A percentile compares a stretch with the other conserved stretches of the same genome.
Evolutionary conservation across 371 early-diverging fungal species (phyloP).

Genomic region (Rhizopus sp.): DNA sequence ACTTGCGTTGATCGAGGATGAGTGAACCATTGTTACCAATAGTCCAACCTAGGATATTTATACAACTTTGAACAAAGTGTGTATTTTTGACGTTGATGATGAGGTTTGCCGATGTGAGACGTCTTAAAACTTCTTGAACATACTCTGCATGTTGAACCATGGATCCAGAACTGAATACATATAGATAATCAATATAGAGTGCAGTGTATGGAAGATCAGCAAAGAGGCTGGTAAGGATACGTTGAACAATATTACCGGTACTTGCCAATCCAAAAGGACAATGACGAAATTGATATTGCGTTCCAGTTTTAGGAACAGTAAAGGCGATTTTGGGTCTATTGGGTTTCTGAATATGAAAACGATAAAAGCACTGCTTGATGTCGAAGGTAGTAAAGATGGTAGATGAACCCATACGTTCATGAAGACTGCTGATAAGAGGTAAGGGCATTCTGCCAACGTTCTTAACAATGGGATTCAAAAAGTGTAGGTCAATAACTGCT

Average conservation of each 20-base stretch:
- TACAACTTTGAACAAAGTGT: constrained; percentile 6
- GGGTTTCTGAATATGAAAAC: background rate
- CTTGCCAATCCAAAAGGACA: constrained; percentile 1
- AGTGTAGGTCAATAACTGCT: background rate
- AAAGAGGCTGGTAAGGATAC: background rate
- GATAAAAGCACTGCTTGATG: background rate
- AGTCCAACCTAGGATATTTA: constrained; percentile 9
- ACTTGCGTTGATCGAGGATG: constrained; percentile 5
- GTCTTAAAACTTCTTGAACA: constrained; percentile 5
- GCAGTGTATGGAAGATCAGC: constrained; percentile 6
- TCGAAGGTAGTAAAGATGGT: background rate
- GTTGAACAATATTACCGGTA: constrained; percentile 1
- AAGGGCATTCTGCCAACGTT: background rate
- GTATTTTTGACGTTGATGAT: background rate
- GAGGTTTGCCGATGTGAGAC: constrained; percentile 8
- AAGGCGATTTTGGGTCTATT: background rate
- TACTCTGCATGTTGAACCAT: background rate
- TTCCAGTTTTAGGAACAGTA: background rate
- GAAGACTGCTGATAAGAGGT: background rate
- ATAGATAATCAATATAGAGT: constrained; percentile 11
- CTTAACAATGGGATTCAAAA: background rate
- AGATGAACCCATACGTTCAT: background rate
- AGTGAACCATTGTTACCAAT: background rate
- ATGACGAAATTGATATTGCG: background rate
- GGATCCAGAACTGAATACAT: background rate